Evolutionary conservation across 2,329 filamentous ascomycete species (phyloP).

Genomic region (Teratosphaeria viscida): DNA sequence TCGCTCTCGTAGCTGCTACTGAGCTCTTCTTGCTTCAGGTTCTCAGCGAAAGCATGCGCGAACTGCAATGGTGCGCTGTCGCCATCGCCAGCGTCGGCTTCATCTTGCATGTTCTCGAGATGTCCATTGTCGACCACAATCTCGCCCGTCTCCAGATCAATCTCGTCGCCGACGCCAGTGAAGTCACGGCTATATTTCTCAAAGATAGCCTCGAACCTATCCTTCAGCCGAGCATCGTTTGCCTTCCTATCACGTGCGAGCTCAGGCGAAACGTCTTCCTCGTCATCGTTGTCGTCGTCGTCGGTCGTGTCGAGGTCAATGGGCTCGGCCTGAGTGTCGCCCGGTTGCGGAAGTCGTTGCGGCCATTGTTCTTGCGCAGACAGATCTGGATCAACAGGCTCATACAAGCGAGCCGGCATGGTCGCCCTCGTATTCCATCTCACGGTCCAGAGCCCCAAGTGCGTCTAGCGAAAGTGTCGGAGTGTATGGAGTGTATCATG

Average conservation of each 20-base stretch:
- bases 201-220: constrained; percentile 80
- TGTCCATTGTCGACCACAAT: constrained; percentile 91
- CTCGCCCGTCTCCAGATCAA: constrained; percentile 70
- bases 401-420: background rate
- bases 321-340: background rate
- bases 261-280: background rate
- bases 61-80: constrained; percentile 18
- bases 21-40: constrained; percentile 22
- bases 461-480: background rate
- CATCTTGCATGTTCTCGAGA: constrained; percentile 51
- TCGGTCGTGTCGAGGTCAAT: background rate
- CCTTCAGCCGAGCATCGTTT: constrained; percentile 64
- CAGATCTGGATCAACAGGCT: background rate
- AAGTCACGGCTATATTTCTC: constrained; percentile 66
- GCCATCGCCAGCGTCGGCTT: constrained; percentile 39
- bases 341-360: background rate
- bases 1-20: constrained; percentile 7
- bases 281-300: background rate
- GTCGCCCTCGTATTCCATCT: background rate
- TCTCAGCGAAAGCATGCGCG: constrained; percentile 21
- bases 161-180: constrained; percentile 73
- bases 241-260: constrained; percentile 45
- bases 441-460: background rate
- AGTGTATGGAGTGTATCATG: background rate
- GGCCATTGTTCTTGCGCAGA: background rate